Base-by-base conservation (phyloP, 169 alveolate genomes). In the Eimeria sp. region DNA sequence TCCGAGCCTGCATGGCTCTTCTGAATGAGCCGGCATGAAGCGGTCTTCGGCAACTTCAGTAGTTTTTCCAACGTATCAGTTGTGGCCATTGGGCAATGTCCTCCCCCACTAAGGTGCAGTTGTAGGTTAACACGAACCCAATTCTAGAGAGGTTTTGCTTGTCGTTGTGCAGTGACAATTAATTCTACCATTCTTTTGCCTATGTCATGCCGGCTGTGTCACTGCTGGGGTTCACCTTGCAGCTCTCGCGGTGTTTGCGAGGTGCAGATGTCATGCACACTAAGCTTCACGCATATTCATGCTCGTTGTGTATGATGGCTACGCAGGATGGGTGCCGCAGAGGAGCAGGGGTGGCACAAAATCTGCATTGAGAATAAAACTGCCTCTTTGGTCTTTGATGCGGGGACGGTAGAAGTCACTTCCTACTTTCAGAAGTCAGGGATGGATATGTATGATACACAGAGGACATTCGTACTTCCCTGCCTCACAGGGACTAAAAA, bases 401-500 rank as follows among this genome's bases (percentile, higher is more conserved):
- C 67, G 22, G 96, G 96, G 54, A 83, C 89, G 65, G 94, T 82
- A 14, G 72, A 45, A 40, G 96, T 93, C 54, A 72, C 49, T 18
- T 14, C 84, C n/a, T 49, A 40, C 34, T 93, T 65, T 45, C 78
- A 75, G 94, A 93, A 83, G 45, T 54, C 96, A 20, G 96, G 90
- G 58, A 30, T 45, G 89, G 96, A 83, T 18, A 58, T 93, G 94
- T 65, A 27, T 49, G 86, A 67, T 43, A 63, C 82, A 40, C 51
- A 70, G 80, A 45, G 96, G 27, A 65, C 90, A 61, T 83, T 93
- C 47, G 90, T 93, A 63, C 45, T 93, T 16, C 96, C 96, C 4
- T 93, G 96, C 70, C 51, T 51, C 22, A 93, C 94, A 25, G 63
- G 92, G 4, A 57, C 43, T 0, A 89, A 45, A 70, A 43, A 89